Percentiles rank a stretch among this genome's conserved stretches.
Conservation (phyloP, 106 monocot genomes). For the Acorus gramineus region DNA sequence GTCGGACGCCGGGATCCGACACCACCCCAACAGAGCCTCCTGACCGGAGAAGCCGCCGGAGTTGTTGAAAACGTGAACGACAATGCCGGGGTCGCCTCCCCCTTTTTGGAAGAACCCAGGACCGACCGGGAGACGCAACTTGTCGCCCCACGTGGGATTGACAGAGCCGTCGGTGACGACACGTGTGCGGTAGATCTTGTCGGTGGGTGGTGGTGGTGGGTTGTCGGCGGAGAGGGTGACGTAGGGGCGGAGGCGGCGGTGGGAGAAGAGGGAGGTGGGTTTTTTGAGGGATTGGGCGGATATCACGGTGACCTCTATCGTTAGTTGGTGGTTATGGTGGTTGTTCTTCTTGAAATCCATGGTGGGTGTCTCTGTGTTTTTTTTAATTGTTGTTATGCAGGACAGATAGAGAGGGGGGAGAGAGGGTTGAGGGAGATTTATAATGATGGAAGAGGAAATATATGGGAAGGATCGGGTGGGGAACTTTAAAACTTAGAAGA, state of each 20-base stretch:
- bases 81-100: not conserved
- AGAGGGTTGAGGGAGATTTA: too few species aligned
- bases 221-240: not conserved
- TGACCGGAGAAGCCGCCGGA: not conserved
- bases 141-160: not conserved
- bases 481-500: too few species aligned
- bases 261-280: not conserved
- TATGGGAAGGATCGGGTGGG: too few species aligned
- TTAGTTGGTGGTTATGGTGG: not conserved
- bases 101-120: not conserved
- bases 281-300: not conserved
- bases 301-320: not conserved
- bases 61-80: not conserved
- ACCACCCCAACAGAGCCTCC: not conserved
- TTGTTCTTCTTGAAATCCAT: too few species aligned
- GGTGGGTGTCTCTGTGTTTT: too few species aligned
- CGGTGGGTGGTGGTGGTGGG: not conserved
- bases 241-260: not conserved
- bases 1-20: conserved; percentile 1
- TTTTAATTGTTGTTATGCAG: too few species aligned
- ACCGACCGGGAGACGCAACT: not conserved
- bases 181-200: not conserved
- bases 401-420: too few species aligned
- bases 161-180: not conserved
- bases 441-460: too few species aligned